phyloP scores from a whole-genome alignment of 2,329 filamentous ascomycete species.

The Trichoderma arundinaceum region DNA sequence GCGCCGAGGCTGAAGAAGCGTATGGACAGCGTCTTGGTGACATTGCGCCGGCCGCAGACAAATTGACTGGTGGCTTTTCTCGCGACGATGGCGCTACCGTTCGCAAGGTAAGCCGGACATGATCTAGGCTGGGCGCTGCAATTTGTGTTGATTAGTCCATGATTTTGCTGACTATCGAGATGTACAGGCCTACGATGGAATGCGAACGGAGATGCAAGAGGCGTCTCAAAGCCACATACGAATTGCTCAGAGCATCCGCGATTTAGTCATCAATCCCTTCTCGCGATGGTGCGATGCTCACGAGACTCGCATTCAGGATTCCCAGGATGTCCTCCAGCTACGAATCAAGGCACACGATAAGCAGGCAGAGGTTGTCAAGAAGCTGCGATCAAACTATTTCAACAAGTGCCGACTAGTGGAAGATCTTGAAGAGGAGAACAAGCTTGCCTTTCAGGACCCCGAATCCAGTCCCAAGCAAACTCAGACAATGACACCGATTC shows the following conservation, averaged over 20 bases:
- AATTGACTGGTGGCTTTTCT: constrained; percentile 79
- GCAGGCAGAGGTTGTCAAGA: constrained; percentile 88
- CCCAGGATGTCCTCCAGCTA: constrained; percentile 89
- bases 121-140: background rate
- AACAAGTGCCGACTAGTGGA: constrained; percentile 98
- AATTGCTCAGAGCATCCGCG: constrained; percentile 94
- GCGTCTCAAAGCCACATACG: constrained; percentile 89
- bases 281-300: constrained; percentile 96
- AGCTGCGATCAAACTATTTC: constrained; percentile 94
- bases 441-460: constrained; percentile 93
- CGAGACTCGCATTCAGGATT: constrained; percentile 86
- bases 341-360: constrained; percentile 93
- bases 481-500: constrained; percentile 67
- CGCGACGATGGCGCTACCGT: constrained; percentile 95
- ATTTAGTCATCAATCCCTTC: constrained; percentile 93
- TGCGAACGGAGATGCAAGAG: constrained; percentile 90
- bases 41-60: constrained; percentile 82
- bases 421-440: constrained; percentile 97
- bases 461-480: constrained; percentile 68
- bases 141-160: background rate
- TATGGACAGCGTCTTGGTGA: constrained; percentile 83
- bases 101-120: constrained; percentile 70
- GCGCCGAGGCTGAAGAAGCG: constrained; percentile 90
- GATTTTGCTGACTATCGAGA: constrained; percentile 33
- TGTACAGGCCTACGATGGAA: constrained; percentile 85